A percentile compares a stretch with the other conserved stretches of the same genome.
These are phyloP conservation scores for Filobasidium wieringae DNA, from an alignment of 768 basidiomycete species.

Conservation along the genomic window DNA sequence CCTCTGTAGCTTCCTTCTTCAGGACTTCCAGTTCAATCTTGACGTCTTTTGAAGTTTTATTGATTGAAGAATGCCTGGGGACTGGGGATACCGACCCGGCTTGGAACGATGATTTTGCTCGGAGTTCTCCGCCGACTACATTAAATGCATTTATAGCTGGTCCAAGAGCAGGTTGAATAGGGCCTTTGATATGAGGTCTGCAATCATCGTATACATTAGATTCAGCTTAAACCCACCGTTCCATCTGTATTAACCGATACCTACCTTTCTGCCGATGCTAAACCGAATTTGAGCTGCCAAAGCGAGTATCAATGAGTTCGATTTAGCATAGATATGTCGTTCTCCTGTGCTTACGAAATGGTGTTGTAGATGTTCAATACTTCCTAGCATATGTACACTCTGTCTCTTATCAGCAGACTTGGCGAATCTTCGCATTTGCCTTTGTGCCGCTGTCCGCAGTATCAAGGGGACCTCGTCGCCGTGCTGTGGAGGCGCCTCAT, in stretches of 20 bases:
- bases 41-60: too few relatives aligned
- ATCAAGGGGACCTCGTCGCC: too few relatives aligned
- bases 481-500: too few relatives aligned
- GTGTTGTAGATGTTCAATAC: conserved; percentile 88
- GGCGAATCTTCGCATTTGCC: conserved; percentile 14
- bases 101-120: too few relatives aligned
- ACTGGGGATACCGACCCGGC: too few relatives aligned
- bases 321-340: neutral
- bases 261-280: conserved; percentile 60
- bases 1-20: neutral
- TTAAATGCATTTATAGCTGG: too few relatives aligned
- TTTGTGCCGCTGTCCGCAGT: too few relatives aligned
- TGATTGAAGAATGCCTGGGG: too few relatives aligned
- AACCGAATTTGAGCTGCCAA: conserved; percentile 58
- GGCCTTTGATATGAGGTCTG: conserved; percentile 1
- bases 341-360: conserved; percentile 49
- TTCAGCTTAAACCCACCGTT: neutral
- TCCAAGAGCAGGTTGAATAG: neutral
- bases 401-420: conserved; percentile 72
- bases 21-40: conserved; percentile 6
- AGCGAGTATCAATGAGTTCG: neutral
- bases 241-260: neutral
- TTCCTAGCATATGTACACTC: conserved; percentile 87
- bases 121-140: too few relatives aligned
- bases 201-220: neutral